Percentiles rank a stretch among this genome's conserved stretches.
phyloP scores from a whole-genome alignment of 495 filamentous ascomycete species.

The Talaromyces stipitatus region DNA sequence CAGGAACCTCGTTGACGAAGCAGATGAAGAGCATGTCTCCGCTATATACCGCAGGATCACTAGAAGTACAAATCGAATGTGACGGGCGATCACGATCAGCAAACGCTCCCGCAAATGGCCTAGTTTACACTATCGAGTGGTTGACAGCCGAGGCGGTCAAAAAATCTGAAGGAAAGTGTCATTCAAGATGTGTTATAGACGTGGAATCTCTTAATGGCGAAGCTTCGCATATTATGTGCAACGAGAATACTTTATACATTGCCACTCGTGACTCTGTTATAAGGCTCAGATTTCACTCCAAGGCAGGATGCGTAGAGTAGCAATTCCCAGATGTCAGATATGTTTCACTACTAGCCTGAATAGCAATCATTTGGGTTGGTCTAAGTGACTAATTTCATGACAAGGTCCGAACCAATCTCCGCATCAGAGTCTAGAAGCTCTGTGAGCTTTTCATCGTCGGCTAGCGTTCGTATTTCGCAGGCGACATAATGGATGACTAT shows the following conservation, averaged over 20 bases:
- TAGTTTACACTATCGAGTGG: slow-evolving; percentile 7
- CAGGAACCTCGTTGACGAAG: neutral
- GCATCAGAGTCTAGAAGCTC: slow-evolving; percentile 4
- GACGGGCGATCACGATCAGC: neutral
- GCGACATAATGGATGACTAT: slow-evolving; percentile 6
- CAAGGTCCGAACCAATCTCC: slow-evolving; percentile 8
- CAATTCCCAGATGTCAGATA: too few relatives aligned
- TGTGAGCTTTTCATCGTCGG: slow-evolving; percentile 3
- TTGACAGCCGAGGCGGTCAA: neutral
- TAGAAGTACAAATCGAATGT: slow-evolving; percentile 4
- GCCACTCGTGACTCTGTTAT: neutral
- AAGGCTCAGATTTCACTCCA: neutral
- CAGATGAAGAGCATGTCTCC: neutral
- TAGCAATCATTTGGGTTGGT: neutral
- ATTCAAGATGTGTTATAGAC: slow-evolving; percentile 6
- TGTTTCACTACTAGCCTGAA: too few relatives aligned
- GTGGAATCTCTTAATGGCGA: slow-evolving; percentile 5
- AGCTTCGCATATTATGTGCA: neutral
- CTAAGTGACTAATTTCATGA: slow-evolving; percentile 4
- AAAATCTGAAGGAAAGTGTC: neutral
- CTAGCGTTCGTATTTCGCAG: slow-evolving; percentile 4
- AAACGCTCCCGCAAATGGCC: neutral
- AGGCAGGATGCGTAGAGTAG: too few relatives aligned
- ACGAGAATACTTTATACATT: slow-evolving; percentile 5
- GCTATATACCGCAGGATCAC: neutral